Percentiles rank a stretch among this genome's conserved stretches.
These are phyloP conservation scores for Tolypocladium album DNA, from an alignment of 2,329 filamentous ascomycete species.

Conservation along the genomic window DNA sequence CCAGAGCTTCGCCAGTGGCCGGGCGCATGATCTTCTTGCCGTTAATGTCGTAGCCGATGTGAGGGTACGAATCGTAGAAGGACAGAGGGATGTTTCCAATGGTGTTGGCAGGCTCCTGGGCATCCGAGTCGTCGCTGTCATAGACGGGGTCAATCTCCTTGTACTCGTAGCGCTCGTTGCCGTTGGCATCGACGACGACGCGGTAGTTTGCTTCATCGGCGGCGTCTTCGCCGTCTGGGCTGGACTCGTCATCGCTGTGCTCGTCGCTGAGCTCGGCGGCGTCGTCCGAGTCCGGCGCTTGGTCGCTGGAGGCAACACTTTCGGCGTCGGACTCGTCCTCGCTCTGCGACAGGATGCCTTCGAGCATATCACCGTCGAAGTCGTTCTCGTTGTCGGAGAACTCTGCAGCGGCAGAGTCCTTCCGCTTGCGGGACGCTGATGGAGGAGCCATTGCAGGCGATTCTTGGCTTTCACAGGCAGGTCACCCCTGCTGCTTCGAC, in stretches of 20 bases:
- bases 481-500: background rate
- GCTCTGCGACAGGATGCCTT: constrained; percentile 43
- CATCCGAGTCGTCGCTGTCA: constrained; percentile 90
- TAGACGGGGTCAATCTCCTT: constrained; percentile 89
- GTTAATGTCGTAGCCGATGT: no score
- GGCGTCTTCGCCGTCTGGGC: background rate
- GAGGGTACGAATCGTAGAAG: constrained; percentile 50
- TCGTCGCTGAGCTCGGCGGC: constrained; percentile 21
- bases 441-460: constrained; percentile 5
- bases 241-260: constrained; percentile 9
- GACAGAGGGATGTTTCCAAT: constrained; percentile 90
- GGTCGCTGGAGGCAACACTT: constrained; percentile 3
- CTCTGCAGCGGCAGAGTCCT: constrained; percentile 46
- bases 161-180: constrained; percentile 83
- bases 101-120: constrained; percentile 69
- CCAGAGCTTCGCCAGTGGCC: no score
- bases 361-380: constrained; percentile 41
- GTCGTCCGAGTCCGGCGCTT: constrained; percentile 6
- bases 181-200: constrained; percentile 77
- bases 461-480: background rate
- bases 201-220: constrained; percentile 1
- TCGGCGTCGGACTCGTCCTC: constrained; percentile 23
- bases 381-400: constrained; percentile 42
- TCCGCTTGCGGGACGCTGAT: constrained; percentile 45
- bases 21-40: no score